Evolutionary conservation across 139 green algal species (phyloP), one percentile per base, ranked within the genome.

Genomic region (Spirogloea muscicola): DNA sequence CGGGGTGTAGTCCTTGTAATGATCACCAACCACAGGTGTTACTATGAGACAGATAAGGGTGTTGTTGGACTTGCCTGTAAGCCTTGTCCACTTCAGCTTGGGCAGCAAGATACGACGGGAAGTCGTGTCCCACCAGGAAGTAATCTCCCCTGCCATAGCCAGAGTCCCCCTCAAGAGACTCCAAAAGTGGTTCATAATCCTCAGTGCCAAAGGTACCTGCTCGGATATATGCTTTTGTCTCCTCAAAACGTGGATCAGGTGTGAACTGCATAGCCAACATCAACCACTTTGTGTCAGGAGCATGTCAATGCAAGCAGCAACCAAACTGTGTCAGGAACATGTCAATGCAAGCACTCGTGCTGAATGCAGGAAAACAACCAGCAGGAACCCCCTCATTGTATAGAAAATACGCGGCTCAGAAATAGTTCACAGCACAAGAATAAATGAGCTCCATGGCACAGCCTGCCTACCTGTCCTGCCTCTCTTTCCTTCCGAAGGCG

Each of bases 51-150:
- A 66, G 58, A 66, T 66, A 16, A 66, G 33, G 33, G 21, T 29
- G 27, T 60, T 27, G n/a, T n/a, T n/a, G 43, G 43, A 2, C 59
- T 68, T 7, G 46, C 59, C 41, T 7, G 10, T 93, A 91, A 41
- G 87, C 70, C 42, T 57, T 57, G 79, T 97, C 92, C 21, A 96
- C 90, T 74, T 91, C 78, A 40, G 88, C 88, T 83, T 91, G 87
- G 25, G 86, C 90, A 1, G 91, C 84, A 72, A 97, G 84, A 86
- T 97, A 98, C 58, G 49, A 74, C 1, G 91, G 87, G 87, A 96
- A 96, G 83, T 97, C 92, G 67, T 93, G 91, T 67, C 89, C 92
- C 44, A 97, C 78, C 78, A 96, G 81, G 90, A 96, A 97, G 90
- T 92, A 97, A 84, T 97, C 93, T 68, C 75, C 81, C 18, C 77